These are phyloP conservation scores for Phalaenopsis hybrid DNA, from an alignment of 116 monocot species.

Conservation along the genomic window DNA sequence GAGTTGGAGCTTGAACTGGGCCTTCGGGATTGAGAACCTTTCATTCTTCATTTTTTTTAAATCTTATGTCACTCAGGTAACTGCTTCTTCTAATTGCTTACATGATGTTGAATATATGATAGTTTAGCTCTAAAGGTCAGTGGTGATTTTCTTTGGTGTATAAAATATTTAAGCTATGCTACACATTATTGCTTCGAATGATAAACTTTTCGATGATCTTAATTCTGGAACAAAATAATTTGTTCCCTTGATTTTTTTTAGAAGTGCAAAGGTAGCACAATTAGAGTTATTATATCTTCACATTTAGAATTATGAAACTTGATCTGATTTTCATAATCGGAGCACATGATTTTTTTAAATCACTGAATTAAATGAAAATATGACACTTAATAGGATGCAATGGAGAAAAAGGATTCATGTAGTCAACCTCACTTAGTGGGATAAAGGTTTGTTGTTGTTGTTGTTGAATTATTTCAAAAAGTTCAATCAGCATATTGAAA, in stretches of 20 bases:
- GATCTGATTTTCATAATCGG: too few relatives aligned
- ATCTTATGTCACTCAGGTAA: background rate
- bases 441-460: too few relatives aligned
- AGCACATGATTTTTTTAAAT: too few relatives aligned
- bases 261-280: background rate
- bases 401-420: too few relatives aligned
- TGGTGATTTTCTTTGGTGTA: background rate
- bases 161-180: background rate
- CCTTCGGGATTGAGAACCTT: slow-evolving; percentile 48
- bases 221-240: background rate
- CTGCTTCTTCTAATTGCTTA: background rate
- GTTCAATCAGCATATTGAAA: too few relatives aligned
- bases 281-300: background rate
- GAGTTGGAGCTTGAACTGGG: slow-evolving; percentile 80
- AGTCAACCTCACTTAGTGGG: too few relatives aligned
- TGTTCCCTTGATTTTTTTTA: background rate
- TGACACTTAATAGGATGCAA: too few relatives aligned
- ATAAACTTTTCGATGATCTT: background rate
- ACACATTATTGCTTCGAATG: background rate
- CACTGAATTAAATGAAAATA: too few relatives aligned
- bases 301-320: background rate
- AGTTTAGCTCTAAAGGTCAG: background rate
- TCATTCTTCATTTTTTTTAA: background rate
- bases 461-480: too few relatives aligned
- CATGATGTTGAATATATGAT: background rate